These are phyloP conservation scores for Cercophora newfieldiana DNA, from an alignment of 495 filamentous ascomycete species.

Conservation along the genomic window DNA sequence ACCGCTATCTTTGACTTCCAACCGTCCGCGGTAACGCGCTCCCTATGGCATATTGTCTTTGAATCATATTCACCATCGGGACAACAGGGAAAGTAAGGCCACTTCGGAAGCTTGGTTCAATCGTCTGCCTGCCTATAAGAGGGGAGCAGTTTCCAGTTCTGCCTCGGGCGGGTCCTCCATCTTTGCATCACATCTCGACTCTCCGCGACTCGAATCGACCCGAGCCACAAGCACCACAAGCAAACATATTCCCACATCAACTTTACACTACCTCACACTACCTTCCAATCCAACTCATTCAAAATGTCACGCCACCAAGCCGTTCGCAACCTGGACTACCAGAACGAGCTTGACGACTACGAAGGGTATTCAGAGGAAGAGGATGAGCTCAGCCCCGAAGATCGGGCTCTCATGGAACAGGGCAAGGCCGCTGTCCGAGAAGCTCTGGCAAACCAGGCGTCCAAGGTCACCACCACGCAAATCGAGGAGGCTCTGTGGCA, in stretches of 20 bases:
- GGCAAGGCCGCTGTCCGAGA: constrained; percentile 58
- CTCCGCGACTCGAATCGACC: neutral
- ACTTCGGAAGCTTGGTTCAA: no score
- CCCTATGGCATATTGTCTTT: no score
- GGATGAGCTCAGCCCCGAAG: constrained; percentile 60
- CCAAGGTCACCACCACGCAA: constrained; percentile 62
- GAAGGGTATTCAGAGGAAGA: constrained; percentile 52
- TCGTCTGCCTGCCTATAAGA: no score
- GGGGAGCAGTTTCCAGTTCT: no score
- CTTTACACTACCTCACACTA: neutral
- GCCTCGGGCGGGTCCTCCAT: no score
- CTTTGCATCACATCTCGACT: neutral
- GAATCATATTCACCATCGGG: no score
- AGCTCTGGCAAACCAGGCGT: constrained; percentile 51
- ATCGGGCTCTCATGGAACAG: constrained; percentile 55
- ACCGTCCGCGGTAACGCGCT: no score
- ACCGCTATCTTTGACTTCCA: no score
- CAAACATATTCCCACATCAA: neutral
- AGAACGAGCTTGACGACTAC: constrained; percentile 62
- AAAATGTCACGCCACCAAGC: constrained; percentile 65
- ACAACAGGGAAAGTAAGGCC: no score
- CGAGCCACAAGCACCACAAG: neutral
- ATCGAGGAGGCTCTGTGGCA: constrained; percentile 92
- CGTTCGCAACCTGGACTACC: constrained; percentile 60
- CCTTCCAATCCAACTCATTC: neutral